A percentile compares a stretch with the other conserved stretches of the same genome.
Conservation (phyloP, 2,329 filamentous ascomycete genomes). For the Raffaelea arxii region DNA sequence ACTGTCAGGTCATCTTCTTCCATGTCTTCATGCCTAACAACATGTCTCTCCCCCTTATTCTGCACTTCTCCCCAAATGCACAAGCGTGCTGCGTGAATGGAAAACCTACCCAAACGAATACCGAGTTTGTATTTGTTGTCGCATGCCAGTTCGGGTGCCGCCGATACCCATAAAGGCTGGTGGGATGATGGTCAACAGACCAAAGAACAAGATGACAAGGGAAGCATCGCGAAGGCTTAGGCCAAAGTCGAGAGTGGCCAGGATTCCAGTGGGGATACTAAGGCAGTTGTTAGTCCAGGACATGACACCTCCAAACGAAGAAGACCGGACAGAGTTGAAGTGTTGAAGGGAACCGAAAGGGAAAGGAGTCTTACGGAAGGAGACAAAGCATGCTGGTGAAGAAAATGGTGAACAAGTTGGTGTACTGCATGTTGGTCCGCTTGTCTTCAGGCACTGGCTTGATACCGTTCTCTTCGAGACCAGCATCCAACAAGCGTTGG, state of each 20-base stretch:
- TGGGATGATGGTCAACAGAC: constrained; percentile 39
- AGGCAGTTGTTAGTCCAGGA: background rate
- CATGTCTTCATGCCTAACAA: no score
- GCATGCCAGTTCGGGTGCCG: constrained; percentile 46
- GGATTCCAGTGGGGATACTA: constrained; percentile 48
- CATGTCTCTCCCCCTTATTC: no score
- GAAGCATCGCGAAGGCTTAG: constrained; percentile 45
- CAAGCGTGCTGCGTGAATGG: background rate
- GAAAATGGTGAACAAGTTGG: constrained; percentile 51
- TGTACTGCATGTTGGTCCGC: constrained; percentile 41
- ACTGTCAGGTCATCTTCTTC: no score
- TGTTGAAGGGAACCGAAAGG: no score
- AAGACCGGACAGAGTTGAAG: no score
- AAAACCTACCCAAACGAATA: constrained; percentile 43
- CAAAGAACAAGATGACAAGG: constrained; percentile 51
- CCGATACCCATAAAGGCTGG: constrained; percentile 46
- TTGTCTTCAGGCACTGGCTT: constrained; percentile 44
- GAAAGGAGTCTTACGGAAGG: constrained; percentile 37
- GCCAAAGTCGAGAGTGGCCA: constrained; percentile 43
- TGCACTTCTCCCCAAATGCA: no score
- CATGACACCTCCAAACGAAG: no score
- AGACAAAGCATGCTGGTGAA: constrained; percentile 48
- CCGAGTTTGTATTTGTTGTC: constrained; percentile 51
- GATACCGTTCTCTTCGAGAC: constrained; percentile 44
- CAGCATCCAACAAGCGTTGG: constrained; percentile 30